A percentile compares a stretch with the other conserved stretches of the same genome.
Conservation (phyloP, 2,329 filamentous ascomycete genomes). For the Aspergillus vadensis region DNA sequence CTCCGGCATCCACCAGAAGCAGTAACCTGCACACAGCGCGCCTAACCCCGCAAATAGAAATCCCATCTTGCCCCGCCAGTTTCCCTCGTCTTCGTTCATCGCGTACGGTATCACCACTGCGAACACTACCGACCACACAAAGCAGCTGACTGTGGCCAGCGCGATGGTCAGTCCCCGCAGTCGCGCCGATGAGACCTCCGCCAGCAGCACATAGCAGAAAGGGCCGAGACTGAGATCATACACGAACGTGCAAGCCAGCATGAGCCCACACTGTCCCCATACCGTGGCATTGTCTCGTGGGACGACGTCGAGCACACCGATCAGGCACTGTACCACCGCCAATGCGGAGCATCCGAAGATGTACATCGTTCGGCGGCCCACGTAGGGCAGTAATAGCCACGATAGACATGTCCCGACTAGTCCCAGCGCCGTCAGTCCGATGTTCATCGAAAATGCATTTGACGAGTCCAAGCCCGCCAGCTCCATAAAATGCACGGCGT, state of each 20-base stretch:
- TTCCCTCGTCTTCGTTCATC: constrained; percentile 35
- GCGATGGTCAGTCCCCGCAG: constrained; percentile 56
- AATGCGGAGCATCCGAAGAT: constrained; percentile 39
- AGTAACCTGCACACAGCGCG: constrained; percentile 29
- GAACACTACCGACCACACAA: constrained; percentile 32
- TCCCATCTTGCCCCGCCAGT: constrained; percentile 34
- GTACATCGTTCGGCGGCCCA: constrained; percentile 46
- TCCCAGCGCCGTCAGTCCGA: constrained; percentile 47
- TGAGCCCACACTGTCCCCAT: constrained; percentile 47
- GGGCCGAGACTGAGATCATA: constrained; percentile 58
- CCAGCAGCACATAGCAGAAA: constrained; percentile 55
- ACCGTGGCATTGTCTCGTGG: constrained; percentile 31
- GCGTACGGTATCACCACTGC: constrained; percentile 38
- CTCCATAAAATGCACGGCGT: constrained; percentile 37
- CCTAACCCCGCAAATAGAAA: constrained; percentile 35
- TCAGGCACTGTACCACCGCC: constrained; percentile 37
- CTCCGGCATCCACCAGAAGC: constrained; percentile 37
- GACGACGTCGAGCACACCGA: constrained; percentile 44
- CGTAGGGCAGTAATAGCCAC: constrained; percentile 42
- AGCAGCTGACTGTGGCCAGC: constrained; percentile 26
- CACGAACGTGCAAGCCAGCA: constrained; percentile 43
- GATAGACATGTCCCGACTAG: constrained; percentile 46
- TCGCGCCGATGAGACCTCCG: constrained; percentile 55
- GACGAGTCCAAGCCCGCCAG: constrained; percentile 33
- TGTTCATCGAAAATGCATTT: constrained; percentile 36